Percentiles rank a stretch among this genome's conserved stretches.
These are phyloP conservation scores for Hirsutella thompsonii DNA, from an alignment of 2,329 filamentous ascomycete genomes.

Conservation along the genomic window DNA sequence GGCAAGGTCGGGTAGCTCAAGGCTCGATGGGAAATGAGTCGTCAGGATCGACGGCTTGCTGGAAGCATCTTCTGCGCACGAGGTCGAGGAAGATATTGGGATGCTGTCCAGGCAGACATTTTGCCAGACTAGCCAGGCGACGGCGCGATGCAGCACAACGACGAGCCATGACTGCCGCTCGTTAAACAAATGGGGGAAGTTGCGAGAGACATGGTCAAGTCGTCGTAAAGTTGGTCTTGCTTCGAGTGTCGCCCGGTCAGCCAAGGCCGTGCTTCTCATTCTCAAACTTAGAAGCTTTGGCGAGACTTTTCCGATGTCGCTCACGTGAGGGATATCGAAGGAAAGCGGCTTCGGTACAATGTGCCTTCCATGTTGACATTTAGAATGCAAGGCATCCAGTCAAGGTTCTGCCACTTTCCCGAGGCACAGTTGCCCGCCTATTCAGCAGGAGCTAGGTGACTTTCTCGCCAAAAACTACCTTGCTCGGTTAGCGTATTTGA, in stretches of 20 bases:
- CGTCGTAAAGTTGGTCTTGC: background rate
- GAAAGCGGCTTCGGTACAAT: too few relatives aligned
- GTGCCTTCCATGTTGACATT: too few relatives aligned
- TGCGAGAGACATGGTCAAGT: slow-evolving; percentile 1
- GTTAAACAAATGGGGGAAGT: background rate
- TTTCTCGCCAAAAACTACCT: slow-evolving; percentile 1
- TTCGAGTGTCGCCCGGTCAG: background rate
- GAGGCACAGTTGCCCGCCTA: too few relatives aligned
- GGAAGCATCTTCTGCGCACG: background rate
- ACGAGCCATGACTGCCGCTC: background rate
- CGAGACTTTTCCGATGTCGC: too few relatives aligned
- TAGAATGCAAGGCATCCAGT: too few relatives aligned
- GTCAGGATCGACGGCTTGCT: too few relatives aligned
- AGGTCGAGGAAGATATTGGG: background rate
- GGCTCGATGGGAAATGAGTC: background rate
- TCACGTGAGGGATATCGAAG: too few relatives aligned
- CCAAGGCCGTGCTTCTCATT: too few relatives aligned
- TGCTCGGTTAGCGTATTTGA: background rate
- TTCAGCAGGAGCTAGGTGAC: too few relatives aligned
- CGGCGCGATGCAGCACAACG: background rate
- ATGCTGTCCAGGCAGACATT: background rate
- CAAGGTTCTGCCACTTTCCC: too few relatives aligned
- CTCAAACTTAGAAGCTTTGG: too few relatives aligned
- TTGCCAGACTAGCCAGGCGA: background rate
- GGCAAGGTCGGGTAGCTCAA: background rate